These are phyloP conservation scores for Neckera pumila DNA, from an alignment of 225 moss, liverwort and hornwort genomes.

Conservation along the genomic window DNA sequence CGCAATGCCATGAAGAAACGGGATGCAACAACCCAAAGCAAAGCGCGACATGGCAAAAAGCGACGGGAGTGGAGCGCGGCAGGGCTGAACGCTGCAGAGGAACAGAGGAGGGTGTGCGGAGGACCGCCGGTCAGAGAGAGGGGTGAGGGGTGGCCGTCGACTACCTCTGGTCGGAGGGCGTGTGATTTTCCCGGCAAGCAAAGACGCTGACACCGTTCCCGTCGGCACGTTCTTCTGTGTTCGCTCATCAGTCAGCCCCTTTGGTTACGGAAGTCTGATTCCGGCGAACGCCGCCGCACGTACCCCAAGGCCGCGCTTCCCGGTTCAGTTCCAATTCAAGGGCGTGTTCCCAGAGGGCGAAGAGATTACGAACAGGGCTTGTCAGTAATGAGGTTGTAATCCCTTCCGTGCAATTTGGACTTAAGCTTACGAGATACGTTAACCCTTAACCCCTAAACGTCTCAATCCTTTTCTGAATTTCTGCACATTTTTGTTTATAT, in stretches of 20 bases:
- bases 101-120: neutral
- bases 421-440: neutral
- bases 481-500: too few relatives aligned
- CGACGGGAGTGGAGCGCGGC: neutral
- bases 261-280: neutral
- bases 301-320: neutral
- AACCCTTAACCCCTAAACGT: too few relatives aligned
- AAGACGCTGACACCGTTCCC: slow-evolving; percentile 26
- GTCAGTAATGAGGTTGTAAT: neutral
- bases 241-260: neutral
- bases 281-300: slow-evolving; percentile 4
- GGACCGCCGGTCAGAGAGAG: neutral
- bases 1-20: slow-evolving; percentile 6
- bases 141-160: accelerated
- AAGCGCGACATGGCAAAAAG: neutral
- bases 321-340: neutral
- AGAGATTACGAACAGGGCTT: neutral
- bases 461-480: too few relatives aligned
- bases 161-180: neutral
- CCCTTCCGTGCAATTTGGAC: neutral
- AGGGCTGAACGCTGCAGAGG: neutral
- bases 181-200: slow-evolving; percentile 35
- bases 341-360: neutral
- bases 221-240: slow-evolving; percentile 14
- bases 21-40: neutral